phyloP scores from a whole-genome alignment of 148 eudicot species.

The Vaccinium corymbosum region DNA sequence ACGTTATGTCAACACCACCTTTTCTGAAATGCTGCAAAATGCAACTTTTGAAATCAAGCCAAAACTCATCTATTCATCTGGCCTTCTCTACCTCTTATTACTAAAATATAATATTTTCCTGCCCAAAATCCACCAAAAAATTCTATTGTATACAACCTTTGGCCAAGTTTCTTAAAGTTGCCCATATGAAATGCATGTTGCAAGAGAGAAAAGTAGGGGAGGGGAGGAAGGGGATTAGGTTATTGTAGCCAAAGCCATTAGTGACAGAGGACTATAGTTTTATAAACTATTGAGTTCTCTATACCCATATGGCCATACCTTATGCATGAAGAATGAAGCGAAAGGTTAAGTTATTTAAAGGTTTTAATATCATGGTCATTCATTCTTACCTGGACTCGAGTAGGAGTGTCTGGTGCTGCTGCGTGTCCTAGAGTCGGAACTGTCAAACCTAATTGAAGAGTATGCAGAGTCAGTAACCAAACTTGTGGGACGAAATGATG shows the following conservation, averaged over 20 bases:
- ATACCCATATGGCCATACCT: not conserved
- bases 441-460: not conserved
- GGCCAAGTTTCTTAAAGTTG: not conserved
- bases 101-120: not conserved
- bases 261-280: not conserved
- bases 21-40: not conserved
- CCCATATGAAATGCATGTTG: not conserved
- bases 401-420: not conserved
- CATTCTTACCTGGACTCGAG: not conserved
- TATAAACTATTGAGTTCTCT: not conserved
- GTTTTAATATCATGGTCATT: not conserved
- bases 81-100: not conserved
- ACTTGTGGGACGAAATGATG: not conserved
- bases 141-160: not conserved
- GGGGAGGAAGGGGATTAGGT: not conserved
- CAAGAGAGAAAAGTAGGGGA: not conserved
- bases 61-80: not conserved
- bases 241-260: not conserved
- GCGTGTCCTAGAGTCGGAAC: not conserved
- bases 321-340: not conserved
- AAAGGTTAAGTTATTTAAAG: not conserved
- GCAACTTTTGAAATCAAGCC: not conserved
- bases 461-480: not conserved
- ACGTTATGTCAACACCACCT: not conserved
- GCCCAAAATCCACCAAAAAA: not conserved